Evolutionary conservation across 495 filamentous ascomycete genomes (phyloP), one percentile per base, ranked within the genome.

Genomic region (Tuber brumale): DNA sequence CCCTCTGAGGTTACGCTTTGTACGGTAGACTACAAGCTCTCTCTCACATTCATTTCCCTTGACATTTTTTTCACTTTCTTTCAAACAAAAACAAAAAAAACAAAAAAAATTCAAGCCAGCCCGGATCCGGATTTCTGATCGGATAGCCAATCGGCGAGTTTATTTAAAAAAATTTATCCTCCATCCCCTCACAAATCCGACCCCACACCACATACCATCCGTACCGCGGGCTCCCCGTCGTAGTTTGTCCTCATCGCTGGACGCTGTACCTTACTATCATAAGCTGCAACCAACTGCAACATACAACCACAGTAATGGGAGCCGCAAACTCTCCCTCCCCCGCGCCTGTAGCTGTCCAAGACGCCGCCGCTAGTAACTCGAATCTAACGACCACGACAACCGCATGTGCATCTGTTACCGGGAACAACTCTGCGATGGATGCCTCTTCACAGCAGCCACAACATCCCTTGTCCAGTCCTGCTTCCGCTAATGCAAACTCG

Each of bases 401-500:
- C 69, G 72, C 72, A 16, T 44, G 39, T 27, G 73, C 35, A 71
- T 31, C 74, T 73, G 69, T 43, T 69, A 27, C 42, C 27, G 73
- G 44, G 57, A 42, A 37, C n/a, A 61, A 41, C n/a, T 27, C 57
- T 10, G 0, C 46, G 76, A 78, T 61, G 37, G 71, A 75, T 70
- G 70, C 46, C 39, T 48, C 76, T 42, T 41, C 57, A 41, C 37
- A 42, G 76, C 72, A 76, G 74, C 76, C 75, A 70, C 74, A 37
- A 51, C 76, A 41, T 44, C 66, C n/a, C 69, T 57, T 57, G 23
- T n/a, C 12, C n/a, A 31, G 57, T 66, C 12, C 57, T 31, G 16
- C 69, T 57, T 21, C 35, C 66, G 48, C 77, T 27, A 69, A 77
- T 42, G 76, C 79, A 75, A 70, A 79, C 76, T 70, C 71, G 8